Conservation (phyloP, 106 monocot species). For the Apostasia shenzhenica region DNA sequence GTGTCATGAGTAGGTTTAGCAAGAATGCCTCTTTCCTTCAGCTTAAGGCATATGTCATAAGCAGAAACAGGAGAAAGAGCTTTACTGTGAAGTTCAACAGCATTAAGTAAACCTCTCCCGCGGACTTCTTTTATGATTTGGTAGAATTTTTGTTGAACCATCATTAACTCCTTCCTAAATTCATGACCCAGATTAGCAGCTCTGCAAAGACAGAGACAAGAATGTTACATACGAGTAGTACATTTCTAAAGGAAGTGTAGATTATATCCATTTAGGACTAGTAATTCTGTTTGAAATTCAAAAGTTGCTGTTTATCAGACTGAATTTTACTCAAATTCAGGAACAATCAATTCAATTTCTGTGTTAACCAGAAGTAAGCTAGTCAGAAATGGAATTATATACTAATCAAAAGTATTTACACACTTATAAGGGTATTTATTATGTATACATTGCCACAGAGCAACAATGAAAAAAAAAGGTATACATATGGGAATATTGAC, state of each 20-base stretch:
- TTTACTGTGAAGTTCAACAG: constrained; percentile 60
- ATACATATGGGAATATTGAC: neutral
- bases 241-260: neutral
- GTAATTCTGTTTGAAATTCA: too few species aligned
- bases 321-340: too few species aligned
- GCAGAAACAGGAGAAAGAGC: constrained; percentile 75
- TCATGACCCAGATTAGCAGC: constrained; percentile 75
- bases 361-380: too few species aligned
- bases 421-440: too few species aligned
- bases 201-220: constrained; percentile 24
- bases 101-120: constrained; percentile 92
- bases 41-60: constrained; percentile 83
- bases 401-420: too few species aligned
- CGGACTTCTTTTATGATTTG: constrained; percentile 81
- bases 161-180: constrained; percentile 57
- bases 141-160: constrained; percentile 64
- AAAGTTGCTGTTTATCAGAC: too few species aligned
- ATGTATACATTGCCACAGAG: too few species aligned
- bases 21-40: constrained; percentile 96
- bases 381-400: too few species aligned
- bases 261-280: neutral
- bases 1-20: constrained; percentile 97
- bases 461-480: neutral
- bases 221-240: neutral
- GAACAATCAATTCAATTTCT: too few species aligned